A percentile compares a stretch with the other conserved stretches of the same genome.
Conservation (phyloP, 176 grass and related monocot species). For the Secale cereale region DNA sequence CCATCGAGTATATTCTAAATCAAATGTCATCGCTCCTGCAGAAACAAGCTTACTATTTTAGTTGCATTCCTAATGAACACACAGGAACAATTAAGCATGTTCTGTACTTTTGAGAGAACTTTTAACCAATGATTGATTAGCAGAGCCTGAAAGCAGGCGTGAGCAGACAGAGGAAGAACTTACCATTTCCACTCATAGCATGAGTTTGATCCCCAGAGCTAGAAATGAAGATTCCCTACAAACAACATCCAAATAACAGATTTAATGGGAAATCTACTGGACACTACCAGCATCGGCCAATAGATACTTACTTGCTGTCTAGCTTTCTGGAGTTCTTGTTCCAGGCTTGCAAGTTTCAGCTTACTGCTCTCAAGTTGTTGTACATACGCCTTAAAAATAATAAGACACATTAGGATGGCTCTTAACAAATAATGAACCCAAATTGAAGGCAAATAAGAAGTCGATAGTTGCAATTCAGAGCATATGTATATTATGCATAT, state of each 20-base stretch:
- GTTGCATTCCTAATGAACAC: neutral
- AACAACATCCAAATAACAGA: conserved; percentile 29
- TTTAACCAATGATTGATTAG: conserved; percentile 10
- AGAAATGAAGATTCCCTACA: conserved; percentile 92
- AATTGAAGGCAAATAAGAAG: conserved; percentile 5
- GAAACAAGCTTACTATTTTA: conserved; percentile 7
- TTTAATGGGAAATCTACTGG: neutral
- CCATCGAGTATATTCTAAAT: conserved; percentile 90
- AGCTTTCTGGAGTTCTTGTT: conserved; percentile 92
- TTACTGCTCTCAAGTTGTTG: conserved; percentile 95
- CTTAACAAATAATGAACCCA: conserved; percentile 18
- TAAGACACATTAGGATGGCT: conserved; percentile 16
- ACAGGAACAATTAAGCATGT: neutral
- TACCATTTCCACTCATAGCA: conserved; percentile 79
- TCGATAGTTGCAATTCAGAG: conserved; percentile 8
- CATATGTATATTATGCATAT: neutral
- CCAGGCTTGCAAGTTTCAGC: conserved; percentile 81
- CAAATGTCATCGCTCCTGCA: conserved; percentile 83
- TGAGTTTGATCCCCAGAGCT: conserved; percentile 91
- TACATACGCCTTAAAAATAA: conserved; percentile 85
- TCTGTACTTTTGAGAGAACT: conserved; percentile 5
- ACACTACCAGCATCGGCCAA: conserved; percentile 1
- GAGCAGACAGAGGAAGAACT: neutral
- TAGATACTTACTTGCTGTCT: conserved; percentile 67
- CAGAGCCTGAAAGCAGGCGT: neutral